A percentile compares a stretch with the other conserved stretches of the same genome.
These are phyloP conservation scores for Russula compacta DNA, from an alignment of 768 basidiomycete genomes.

Conservation along the genomic window DNA sequence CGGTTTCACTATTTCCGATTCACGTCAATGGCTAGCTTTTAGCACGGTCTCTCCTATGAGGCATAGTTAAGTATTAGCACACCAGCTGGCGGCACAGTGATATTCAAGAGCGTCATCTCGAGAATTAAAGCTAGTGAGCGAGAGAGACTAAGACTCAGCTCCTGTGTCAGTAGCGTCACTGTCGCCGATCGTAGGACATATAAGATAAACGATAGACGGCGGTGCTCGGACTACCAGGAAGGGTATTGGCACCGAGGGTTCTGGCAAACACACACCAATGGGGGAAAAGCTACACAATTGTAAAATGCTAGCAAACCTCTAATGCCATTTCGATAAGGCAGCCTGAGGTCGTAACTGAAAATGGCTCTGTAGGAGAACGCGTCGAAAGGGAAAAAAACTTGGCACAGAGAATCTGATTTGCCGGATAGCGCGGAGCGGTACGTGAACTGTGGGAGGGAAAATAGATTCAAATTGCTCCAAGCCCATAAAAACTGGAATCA, in stretches of 20 bases:
- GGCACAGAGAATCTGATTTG: constrained; percentile 24
- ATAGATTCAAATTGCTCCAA: too few relatives aligned
- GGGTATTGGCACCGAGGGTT: too few relatives aligned
- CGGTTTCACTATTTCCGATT: neutral
- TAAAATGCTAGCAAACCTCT: constrained; percentile 25
- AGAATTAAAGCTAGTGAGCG: constrained; percentile 17
- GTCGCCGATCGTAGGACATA: too few relatives aligned
- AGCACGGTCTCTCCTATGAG: neutral
- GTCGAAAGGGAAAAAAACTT: constrained; percentile 29
- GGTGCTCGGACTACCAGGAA: too few relatives aligned
- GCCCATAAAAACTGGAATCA: too few relatives aligned
- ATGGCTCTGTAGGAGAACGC: constrained; percentile 36
- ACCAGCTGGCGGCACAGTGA: neutral
- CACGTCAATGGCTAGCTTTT: neutral
- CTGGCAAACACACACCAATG: too few relatives aligned
- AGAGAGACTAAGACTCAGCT: too few relatives aligned
- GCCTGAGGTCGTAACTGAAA: constrained; percentile 35
- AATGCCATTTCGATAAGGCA: constrained; percentile 36
- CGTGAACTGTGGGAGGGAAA: neutral
- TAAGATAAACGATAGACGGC: too few relatives aligned
- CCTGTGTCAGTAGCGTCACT: too few relatives aligned
- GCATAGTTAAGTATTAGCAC: neutral
- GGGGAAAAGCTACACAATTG: too few relatives aligned
- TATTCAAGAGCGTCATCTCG: constrained; percentile 19
- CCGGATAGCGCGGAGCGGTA: neutral